Conservation (phyloP, 768 basidiomycete species). For the Asterophora parasitica region DNA sequence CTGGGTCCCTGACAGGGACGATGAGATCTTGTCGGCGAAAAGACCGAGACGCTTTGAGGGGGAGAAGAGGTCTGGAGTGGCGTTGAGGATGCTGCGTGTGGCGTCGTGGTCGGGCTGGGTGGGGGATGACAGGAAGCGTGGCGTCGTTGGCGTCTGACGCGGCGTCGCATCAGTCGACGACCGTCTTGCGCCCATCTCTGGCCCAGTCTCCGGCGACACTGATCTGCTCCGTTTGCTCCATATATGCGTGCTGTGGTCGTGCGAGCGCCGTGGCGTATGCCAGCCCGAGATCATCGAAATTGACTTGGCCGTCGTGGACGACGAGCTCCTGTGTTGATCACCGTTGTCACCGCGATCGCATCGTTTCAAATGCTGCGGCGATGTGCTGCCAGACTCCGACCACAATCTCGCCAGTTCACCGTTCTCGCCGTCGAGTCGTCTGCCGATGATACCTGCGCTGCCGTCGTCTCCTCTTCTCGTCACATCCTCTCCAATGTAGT, state of each 20-base stretch:
- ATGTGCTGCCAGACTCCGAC: not conserved
- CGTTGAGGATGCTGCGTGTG: constrained; percentile 23
- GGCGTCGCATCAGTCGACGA: constrained; percentile 50
- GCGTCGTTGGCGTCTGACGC: constrained; percentile 32
- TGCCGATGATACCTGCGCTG: constrained; percentile 92
- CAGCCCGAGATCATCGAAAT: constrained; percentile 23
- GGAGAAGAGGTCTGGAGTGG: constrained; percentile 24
- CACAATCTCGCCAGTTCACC: constrained; percentile 38
- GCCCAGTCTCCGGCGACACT: constrained; percentile 29
- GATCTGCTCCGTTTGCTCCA: constrained; percentile 27
- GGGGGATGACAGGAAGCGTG: constrained; percentile 27
- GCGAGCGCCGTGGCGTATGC: constrained; percentile 34
- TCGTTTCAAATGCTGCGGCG: not conserved
- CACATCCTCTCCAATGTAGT: constrained; percentile 81
- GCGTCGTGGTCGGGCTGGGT: constrained; percentile 24
- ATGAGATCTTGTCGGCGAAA: constrained; percentile 40
- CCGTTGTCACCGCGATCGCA: not conserved
- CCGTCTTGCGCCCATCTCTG: constrained; percentile 28
- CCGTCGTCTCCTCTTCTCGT: constrained; percentile 70
- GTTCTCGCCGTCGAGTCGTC: constrained; percentile 81
- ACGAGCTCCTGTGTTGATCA: too few species aligned
- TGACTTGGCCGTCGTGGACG: not conserved
- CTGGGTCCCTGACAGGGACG: constrained; percentile 27
- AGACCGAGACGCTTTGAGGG: constrained; percentile 37
- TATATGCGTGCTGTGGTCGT: constrained; percentile 29